These are phyloP conservation scores for Capsicum baccatum DNA, from an alignment of 257 asterid genomes.

Conservation along the genomic window DNA sequence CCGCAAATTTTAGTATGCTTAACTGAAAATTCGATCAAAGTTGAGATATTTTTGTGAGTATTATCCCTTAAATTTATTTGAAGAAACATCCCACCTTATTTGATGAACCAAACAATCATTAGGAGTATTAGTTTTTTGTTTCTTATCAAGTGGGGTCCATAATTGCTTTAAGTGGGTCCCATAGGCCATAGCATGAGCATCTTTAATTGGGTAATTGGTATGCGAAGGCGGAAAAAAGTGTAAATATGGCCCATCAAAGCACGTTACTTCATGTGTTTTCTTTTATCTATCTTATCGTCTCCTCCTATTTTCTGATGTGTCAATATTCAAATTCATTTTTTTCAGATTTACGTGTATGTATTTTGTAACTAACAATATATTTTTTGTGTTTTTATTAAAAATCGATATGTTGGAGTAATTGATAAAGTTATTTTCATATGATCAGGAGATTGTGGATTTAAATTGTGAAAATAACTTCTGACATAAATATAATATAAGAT, in stretches of 20 bases:
- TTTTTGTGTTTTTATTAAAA: neutral
- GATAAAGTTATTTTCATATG: too few relatives aligned
- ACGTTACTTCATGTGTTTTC: constrained; percentile 3
- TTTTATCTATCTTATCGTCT: constrained; percentile 8
- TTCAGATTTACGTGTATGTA: neutral
- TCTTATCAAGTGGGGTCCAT: neutral
- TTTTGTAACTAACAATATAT: neutral
- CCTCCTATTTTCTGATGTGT: constrained; percentile 20
- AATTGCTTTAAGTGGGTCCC: neutral
- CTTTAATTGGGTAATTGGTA: neutral
- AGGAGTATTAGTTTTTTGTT: constrained; percentile 4
- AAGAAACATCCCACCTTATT: neutral
- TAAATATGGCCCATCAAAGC: neutral
- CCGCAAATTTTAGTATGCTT: too few relatives aligned
- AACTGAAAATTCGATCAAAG: too few relatives aligned
- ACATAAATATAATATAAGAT: too few relatives aligned
- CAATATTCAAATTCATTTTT: neutral
- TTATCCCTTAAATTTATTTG: too few relatives aligned
- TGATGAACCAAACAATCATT: neutral
- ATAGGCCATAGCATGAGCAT: neutral
- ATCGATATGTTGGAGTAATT: too few relatives aligned
- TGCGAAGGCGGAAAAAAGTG: neutral
- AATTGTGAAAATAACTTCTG: too few relatives aligned
- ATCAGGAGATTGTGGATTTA: too few relatives aligned
- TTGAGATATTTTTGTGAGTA: too few relatives aligned